Percentiles rank a stretch among this genome's conserved stretches.
These are phyloP conservation scores for Spiromastix sp. DNA, from an alignment of 2,329 filamentous ascomycete genomes.

Conservation along the genomic window DNA sequence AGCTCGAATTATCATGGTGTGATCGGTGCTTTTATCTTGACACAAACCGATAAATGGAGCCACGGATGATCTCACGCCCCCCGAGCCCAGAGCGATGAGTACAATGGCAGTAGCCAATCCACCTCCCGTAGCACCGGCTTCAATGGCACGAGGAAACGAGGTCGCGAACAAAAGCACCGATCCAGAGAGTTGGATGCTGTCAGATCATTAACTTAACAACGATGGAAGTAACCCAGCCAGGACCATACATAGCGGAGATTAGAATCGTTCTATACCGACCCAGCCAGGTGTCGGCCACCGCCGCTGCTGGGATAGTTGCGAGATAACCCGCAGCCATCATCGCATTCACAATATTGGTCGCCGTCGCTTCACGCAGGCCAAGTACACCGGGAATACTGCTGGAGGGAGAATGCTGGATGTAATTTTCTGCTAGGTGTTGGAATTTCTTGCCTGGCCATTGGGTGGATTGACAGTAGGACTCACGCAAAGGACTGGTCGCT, in stretches of 20 bases:
- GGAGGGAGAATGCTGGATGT: conserved; percentile 12
- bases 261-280: conserved; percentile 29
- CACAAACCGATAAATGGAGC: conserved; percentile 23
- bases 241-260: conserved; percentile 17
- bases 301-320: conserved; percentile 24
- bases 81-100: conserved; percentile 29
- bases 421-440: conserved; percentile 6
- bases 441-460: neutral
- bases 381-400: conserved; percentile 44
- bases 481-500: conserved; percentile 4
- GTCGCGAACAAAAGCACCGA: conserved; percentile 17
- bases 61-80: conserved; percentile 26
- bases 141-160: conserved; percentile 15
- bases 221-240: neutral
- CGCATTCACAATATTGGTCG: conserved; percentile 45
- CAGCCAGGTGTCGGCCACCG: conserved; percentile 29
- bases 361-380: conserved; percentile 44
- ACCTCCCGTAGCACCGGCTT: conserved; percentile 11
- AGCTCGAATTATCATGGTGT: neutral
- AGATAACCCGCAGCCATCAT: conserved; percentile 46
- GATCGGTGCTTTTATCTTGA: neutral
- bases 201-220: conserved; percentile 3
- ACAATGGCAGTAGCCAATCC: conserved; percentile 22
- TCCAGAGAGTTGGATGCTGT: conserved; percentile 9
- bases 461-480: conserved; percentile 1